A percentile compares a stretch with the other conserved stretches of the same genome.
Evolutionary conservation across 139 green algal genomes (phyloP).

Genomic region (Diplosphaera chodatii): DNA sequence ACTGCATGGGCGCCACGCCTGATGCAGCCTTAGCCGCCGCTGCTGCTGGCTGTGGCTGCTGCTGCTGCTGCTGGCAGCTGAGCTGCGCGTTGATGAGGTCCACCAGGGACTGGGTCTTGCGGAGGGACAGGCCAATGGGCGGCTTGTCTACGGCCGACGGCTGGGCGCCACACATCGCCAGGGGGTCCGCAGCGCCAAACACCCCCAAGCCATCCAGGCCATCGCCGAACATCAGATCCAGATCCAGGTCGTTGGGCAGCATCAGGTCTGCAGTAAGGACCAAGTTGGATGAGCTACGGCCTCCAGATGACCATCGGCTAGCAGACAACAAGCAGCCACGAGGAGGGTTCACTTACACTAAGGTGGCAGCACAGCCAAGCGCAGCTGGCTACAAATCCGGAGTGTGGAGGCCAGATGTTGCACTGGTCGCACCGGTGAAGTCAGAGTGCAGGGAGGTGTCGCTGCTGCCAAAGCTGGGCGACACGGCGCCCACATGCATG

Average conservation of each 20-base stretch:
- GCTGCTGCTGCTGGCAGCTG: not conserved
- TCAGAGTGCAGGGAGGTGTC: not conserved
- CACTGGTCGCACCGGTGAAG: not conserved
- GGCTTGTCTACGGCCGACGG: not conserved
- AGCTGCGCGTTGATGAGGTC: slow-evolving; percentile 43
- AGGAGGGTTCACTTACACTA: too few species aligned
- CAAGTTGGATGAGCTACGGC: too few species aligned
- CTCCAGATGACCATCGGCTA: too few species aligned
- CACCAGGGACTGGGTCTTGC: slow-evolving; percentile 36
- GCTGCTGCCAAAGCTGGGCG: not conserved
- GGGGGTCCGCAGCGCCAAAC: too few species aligned
- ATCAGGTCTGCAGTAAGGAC: not conserved
- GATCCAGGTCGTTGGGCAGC: not conserved
- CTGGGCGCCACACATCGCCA: too few species aligned
- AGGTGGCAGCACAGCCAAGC: too few species aligned
- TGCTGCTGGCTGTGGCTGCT: not conserved
- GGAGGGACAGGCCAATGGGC: slow-evolving; percentile 41
- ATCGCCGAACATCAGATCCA: not conserved
- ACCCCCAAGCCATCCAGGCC: not conserved
- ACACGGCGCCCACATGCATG: not conserved
- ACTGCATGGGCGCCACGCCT: not conserved
- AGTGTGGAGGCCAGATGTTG: too few species aligned
- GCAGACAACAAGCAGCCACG: too few species aligned
- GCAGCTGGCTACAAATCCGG: too few species aligned
- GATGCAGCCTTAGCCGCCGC: not conserved